Conservation (phyloP, 495 filamentous ascomycete genomes). For the Podospora tetraspora region DNA sequence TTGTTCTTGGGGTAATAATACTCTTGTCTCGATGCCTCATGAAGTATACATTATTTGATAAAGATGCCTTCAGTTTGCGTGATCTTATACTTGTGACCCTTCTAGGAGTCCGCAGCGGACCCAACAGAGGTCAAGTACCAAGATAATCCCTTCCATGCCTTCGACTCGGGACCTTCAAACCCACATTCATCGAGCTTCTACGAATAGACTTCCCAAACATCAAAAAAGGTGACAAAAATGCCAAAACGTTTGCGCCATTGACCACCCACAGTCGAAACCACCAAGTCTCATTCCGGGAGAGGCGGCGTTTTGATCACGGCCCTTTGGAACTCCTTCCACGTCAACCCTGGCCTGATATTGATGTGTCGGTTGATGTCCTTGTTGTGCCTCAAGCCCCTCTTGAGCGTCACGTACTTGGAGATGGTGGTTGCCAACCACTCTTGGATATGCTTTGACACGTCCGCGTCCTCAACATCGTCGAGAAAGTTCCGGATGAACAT, state of each 20-base stretch:
- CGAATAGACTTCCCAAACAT: not conserved
- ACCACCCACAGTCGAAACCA: not conserved
- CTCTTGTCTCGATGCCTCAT: not conserved
- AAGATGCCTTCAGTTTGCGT: not conserved
- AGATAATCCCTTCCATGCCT: not conserved
- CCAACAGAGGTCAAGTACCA: not conserved
- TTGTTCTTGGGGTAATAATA: too few species aligned
- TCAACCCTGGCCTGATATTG: slow-evolving; percentile 15
- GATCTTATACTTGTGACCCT: not conserved
- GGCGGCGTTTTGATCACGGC: slow-evolving; percentile 1
- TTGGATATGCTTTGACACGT: slow-evolving; percentile 23
- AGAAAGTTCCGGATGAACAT: slow-evolving; percentile 27
- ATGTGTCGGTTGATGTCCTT: slow-evolving; percentile 7
- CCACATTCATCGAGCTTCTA: not conserved
- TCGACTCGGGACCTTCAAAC: not conserved
- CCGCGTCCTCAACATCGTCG: slow-evolving; percentile 15
- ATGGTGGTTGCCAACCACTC: slow-evolving; percentile 14
- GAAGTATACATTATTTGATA: not conserved
- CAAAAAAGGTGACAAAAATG: not conserved
- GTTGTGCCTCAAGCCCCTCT: slow-evolving; percentile 2
- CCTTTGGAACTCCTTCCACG: slow-evolving; percentile 21
- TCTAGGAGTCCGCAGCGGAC: not conserved
- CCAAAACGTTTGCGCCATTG: not conserved
- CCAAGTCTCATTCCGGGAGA: not conserved
- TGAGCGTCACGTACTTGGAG: slow-evolving; percentile 12